Evolutionary conservation across 371 early-diverging fungal species (phyloP).

Genomic region (Paraphysoderma sedebokerense): DNA sequence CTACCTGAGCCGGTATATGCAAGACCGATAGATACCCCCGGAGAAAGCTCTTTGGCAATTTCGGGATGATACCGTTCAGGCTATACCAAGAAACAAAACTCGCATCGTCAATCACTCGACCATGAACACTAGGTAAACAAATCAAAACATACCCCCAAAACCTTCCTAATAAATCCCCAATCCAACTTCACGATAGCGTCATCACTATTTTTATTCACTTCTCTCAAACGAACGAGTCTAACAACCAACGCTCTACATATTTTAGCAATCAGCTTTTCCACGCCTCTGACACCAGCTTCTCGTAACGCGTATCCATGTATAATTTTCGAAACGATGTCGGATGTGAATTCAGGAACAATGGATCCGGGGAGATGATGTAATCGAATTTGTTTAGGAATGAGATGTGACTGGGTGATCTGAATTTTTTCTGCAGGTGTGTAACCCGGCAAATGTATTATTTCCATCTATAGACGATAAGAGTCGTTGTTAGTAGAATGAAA

Average conservation of each 20-base stretch:
- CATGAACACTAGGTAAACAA: slow-evolving; percentile 6
- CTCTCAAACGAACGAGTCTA: slow-evolving; percentile 24
- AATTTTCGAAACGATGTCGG: too few species aligned
- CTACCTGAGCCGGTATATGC: slow-evolving; percentile 60
- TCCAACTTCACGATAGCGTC: not conserved
- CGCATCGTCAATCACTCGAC: slow-evolving; percentile 7
- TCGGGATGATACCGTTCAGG: slow-evolving; percentile 41
- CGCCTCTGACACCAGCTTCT: slow-evolving; percentile 66
- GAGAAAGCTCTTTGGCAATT: slow-evolving; percentile 37
- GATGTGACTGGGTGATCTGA: slow-evolving; percentile 26
- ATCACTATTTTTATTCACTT: not conserved
- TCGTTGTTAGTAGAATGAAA: too few species aligned
- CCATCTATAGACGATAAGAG: too few species aligned
- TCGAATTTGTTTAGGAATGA: slow-evolving; percentile 59
- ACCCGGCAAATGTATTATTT: slow-evolving; percentile 58
- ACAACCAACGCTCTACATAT: slow-evolving; percentile 57
- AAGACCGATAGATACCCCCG: slow-evolving; percentile 67
- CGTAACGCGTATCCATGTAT: slow-evolving; percentile 27
- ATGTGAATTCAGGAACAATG: too few species aligned
- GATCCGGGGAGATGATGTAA: too few species aligned
- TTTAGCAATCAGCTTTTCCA: slow-evolving; percentile 60
- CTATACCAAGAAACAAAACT: slow-evolving; percentile 11
- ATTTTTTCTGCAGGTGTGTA: slow-evolving; percentile 72
- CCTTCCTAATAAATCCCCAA: slow-evolving; percentile 10
- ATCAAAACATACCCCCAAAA: slow-evolving; percentile 7